Percentiles rank a stretch among this genome's conserved stretches.
phyloP scores from a whole-genome alignment of 2,329 filamentous ascomycete species.

The Talaromyces atroroseus region DNA sequence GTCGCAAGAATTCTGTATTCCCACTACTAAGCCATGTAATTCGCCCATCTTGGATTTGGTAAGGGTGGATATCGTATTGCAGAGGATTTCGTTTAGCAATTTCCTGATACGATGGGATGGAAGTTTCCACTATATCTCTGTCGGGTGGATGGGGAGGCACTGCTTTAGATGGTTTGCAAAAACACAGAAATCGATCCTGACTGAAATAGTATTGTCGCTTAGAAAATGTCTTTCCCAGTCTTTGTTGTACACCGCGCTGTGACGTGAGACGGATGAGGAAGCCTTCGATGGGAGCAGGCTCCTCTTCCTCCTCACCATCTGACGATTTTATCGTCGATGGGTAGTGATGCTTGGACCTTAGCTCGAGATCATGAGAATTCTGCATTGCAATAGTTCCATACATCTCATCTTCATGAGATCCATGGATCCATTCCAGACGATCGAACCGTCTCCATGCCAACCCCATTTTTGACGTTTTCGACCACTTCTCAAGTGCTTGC shows the following conservation, averaged over 20 bases:
- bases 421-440: constrained; percentile 63
- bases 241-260: constrained; percentile 54
- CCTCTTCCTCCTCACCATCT: constrained; percentile 41
- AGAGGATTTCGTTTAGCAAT: constrained; percentile 55
- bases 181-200: constrained; percentile 59
- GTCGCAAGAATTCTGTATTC: constrained; percentile 41
- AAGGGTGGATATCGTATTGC: constrained; percentile 59
- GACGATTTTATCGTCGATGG: constrained; percentile 46
- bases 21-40: constrained; percentile 53
- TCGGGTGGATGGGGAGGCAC: constrained; percentile 56
- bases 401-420: constrained; percentile 62
- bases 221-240: constrained; percentile 57
- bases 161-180: constrained; percentile 56
- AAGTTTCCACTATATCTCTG: constrained; percentile 39
- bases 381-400: constrained; percentile 64
- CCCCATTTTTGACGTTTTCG: constrained; percentile 54
- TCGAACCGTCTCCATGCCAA: constrained; percentile 66
- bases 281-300: constrained; percentile 60
- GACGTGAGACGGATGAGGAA: constrained; percentile 62
- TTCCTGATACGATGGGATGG: constrained; percentile 50
- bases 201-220: constrained; percentile 62
- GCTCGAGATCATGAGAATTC: constrained; percentile 60
- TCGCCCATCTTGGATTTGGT: constrained; percentile 48
- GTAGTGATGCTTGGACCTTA: constrained; percentile 62
- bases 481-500: constrained; percentile 56